Evolutionary conservation across 805 yeast species (phyloP), one percentile per base, ranked within the genome.

Genomic region (Candida nonsorbophila): DNA sequence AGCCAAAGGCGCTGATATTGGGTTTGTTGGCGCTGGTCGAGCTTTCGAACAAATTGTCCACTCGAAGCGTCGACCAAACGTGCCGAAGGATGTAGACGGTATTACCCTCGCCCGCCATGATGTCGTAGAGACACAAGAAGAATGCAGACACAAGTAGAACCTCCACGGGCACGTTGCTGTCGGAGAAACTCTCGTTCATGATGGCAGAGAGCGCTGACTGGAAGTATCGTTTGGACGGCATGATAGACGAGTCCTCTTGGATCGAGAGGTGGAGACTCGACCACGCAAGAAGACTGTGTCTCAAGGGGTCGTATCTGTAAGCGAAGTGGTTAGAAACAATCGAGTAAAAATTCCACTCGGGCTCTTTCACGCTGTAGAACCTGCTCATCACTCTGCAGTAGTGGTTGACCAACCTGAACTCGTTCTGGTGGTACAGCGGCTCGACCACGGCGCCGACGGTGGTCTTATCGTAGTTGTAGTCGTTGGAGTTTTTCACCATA

Each of bases 321-420:
- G 29, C 29, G 6, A 19, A 27, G 6, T 18, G 13, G 10, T n/a
- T 16, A 8, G 21, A 15, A 6, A 27, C 14, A 7, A 27, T 18
- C 5, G 29, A 27, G 24, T 27, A 27, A 7, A 27, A 16, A 16
- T 27, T 27, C 29, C 29, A 27, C n/a, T 27, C n/a, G n/a, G 29
- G 29, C 9, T 27, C 29, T 15, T 27, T 27, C 7, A 27, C 24
- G 20, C 29, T 27, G 16, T 19, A 27, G 16, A 19, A 27, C 16
- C 14, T 10, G 14, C 29, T 19, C 29, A 27, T 27, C 11, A 20
- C 24, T 27, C 29, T 15, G 14, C 29, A 27, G 14, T 27, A 27
- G 14, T 27, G 29, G n/a, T 19, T 20, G 13, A 27, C 29, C 7
- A 27, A 14, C n/a, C 29, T 15, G 29, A 27, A 27, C 16, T 27